Evolutionary conservation across 176 grass and related monocot genomes (phyloP), one percentile per base, ranked within the genome.

Genomic region (Cenchrus purpureus): DNA sequence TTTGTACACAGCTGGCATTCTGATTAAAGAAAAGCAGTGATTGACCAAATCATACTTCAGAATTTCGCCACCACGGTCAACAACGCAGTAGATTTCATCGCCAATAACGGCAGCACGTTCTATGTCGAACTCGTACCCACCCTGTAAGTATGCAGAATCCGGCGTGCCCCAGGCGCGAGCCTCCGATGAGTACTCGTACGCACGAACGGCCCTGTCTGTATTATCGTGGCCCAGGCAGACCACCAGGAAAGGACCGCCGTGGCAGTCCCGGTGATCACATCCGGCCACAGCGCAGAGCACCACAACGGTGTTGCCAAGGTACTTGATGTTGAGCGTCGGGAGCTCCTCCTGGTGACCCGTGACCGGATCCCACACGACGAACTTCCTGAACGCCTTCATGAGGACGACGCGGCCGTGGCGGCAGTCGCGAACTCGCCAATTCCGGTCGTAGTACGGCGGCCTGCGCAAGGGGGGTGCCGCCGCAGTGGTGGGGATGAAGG

Each of bases 131-230:
- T 10, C 8, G 16, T 17, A 65, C 12, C 11, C 0, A 3, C 46
- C 46, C 12, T n/a, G 6, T 1, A 51, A 64, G 31, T 34, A 10
- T 6, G 54, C 14, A 34, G 34, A 34, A 34, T 34, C 34, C 34
- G 34, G 42, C 22, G 1, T 16, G 17, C 65, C 31, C 74, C 83
- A 85, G 11, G 52, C 42, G 5, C 17, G 12, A 12, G 25, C 42
- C 74, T 71, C 65, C 12, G 54, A 85, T 20, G 75, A 79, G 83
- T 79, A 85, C 2, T 37, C 29, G 17, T 54, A 78, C 0, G 43
- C 43, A 10, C 9, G 13, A 0, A 22, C 8, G 19, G 16, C 0
- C 48, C 8, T 1, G 1, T 52, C 50, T 4, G 0, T 4, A 1
- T 12, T 20, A 31, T 12, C 20, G 82, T 34, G 15, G 48, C 64